These are phyloP conservation scores for Fonsecaea pedrosoi DNA, from an alignment of 2,329 filamentous ascomycete species.

Conservation along the genomic window DNA sequence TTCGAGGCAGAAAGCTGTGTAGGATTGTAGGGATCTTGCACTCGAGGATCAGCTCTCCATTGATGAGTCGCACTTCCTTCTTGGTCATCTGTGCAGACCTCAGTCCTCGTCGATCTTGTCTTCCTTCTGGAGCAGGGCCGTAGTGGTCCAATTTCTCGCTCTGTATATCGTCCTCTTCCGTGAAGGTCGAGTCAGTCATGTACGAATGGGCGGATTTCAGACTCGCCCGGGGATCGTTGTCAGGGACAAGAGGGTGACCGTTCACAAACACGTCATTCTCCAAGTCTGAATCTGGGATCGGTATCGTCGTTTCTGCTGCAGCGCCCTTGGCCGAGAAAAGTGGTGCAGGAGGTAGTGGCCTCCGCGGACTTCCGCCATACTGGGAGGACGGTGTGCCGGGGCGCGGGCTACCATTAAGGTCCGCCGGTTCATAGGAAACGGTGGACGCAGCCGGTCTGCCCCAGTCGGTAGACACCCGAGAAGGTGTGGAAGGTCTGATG, in stretches of 20 bases:
- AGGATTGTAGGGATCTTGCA: constrained; percentile 99
- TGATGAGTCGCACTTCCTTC: constrained; percentile 95
- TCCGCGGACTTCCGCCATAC: constrained; percentile 85
- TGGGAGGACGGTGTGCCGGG: constrained; percentile 88
- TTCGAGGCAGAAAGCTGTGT: constrained; percentile 91
- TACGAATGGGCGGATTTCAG: constrained; percentile 70
- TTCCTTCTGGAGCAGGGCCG: constrained; percentile 83
- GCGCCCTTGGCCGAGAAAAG: constrained; percentile 65
- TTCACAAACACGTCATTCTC: constrained; percentile 75
- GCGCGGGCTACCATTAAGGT: constrained; percentile 86
- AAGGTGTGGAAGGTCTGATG: constrained; percentile 62
- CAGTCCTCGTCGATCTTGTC: constrained; percentile 85
- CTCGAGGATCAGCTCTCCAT: constrained; percentile 95
- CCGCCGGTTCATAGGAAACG: constrained; percentile 80
- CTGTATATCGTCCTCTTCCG: constrained; percentile 54
- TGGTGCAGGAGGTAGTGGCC: constrained; percentile 86
- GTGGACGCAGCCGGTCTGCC: constrained; percentile 72
- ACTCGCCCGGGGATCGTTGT: constrained; percentile 62
- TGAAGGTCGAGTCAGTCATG: constrained; percentile 66
- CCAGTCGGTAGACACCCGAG: constrained; percentile 63
- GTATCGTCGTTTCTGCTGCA: constrained; percentile 69
- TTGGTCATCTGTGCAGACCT: constrained; percentile 85
- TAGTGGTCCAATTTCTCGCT: constrained; percentile 74
- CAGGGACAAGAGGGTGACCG: constrained; percentile 53
- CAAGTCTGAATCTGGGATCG: constrained; percentile 66